Evolutionary conservation across 208 protist genomes (phyloP), one percentile per base, ranked within the genome.

Genomic region (Strigomonas culicis): DNA sequence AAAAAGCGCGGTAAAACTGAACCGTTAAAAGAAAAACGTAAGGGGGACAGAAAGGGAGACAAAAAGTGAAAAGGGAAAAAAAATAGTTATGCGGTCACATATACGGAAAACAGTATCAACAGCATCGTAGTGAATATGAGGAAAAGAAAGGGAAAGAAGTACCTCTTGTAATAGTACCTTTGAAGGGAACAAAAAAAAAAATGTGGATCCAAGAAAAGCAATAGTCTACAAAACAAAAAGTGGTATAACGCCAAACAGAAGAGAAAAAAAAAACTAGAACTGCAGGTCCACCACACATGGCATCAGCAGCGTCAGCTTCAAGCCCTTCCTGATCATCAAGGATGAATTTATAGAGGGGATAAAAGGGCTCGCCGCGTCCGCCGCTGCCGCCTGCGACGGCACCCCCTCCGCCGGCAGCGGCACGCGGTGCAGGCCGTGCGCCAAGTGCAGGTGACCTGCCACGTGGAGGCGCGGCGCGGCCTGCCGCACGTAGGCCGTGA

Each of bases 301-400:
- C 15, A 64, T 49, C 39, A 75, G 75, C 17, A 84, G 28, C 7
- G 41, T 57, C 0, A 28, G 46, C 4, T 57, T 51, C 6, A 57
- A 51, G 27, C 46, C 22, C 2, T 28, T 21, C 7, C 72, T 46
- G 13, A 74, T 28, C 60, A 88, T 65, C 77, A 84, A 82, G 28
- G 81, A 41, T 1, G 77, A 77, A 46, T 88, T 88, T 34, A 88
- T 79, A 41, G 72, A 84, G 11, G 77, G 77, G 32, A 77, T 31
- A 22, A 77, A 75, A 0, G 77, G 74, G 11, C 77, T 50, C 17
- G 68, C 59, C 34, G 59, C 64, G 17, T 61, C 2, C 22, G 47
- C 30, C 31, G 6, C 41, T 10, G 6, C 41, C 2, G 17, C 47
- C 17, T 44, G 21, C 50, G 41, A 19, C 19, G 39, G 34, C 39